Base-by-base conservation (phyloP, 2,329 filamentous ascomycete genomes). In the Epichloe amarillans region DNA sequence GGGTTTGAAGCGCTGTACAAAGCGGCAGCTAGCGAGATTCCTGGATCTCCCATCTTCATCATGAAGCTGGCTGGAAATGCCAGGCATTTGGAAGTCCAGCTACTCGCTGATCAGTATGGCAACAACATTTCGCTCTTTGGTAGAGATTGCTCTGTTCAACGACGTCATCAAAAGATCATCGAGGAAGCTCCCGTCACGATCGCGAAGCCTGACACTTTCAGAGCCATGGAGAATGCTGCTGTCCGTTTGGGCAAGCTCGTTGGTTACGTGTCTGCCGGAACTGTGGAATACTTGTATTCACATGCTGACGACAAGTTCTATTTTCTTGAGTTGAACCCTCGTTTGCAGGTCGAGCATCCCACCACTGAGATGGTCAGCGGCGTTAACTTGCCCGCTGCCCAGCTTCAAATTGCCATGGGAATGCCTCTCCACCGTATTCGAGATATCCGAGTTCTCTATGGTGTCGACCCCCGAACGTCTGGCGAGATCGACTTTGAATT, bases 111-210 rank as follows among this genome's bases (percentile, higher is more conserved):
- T 74, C 89, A 98, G 77, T 98, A 98, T 68, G 93, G 94, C 65
- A 96, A 98, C 80, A 97, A 97, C 74, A 96, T 98, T 66, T 98
- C 93, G 8, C 82, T 98, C 48, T 98, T 97, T 62, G 93, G 93
- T 64, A 84, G 93, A 82, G 93, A 98, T 74, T 98, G 93, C 68
- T 98, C 93, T 59, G 93, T 98, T 14, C 93, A 98, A 75, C 83
- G 93, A 70, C 83, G 93, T 67, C 94, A 98, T 72, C 94, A 98
- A 71, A 98, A 98, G 78, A 98, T 98, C 69, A 98, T 98, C 57
- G 93, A 98, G 69, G 93, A 98, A 71, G 93, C 93, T 5, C 93
- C 93, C 38, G 94, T 97, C 58, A 98, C 93, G 38, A 95, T 98
- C 58, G 94, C 93, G 50, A 93, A 88, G 69, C 74, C 82, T 46